Evolutionary conservation across 805 yeast genomes (phyloP), one percentile per base, ranked within the genome.

Genomic region (Ogataea kodamae): DNA sequence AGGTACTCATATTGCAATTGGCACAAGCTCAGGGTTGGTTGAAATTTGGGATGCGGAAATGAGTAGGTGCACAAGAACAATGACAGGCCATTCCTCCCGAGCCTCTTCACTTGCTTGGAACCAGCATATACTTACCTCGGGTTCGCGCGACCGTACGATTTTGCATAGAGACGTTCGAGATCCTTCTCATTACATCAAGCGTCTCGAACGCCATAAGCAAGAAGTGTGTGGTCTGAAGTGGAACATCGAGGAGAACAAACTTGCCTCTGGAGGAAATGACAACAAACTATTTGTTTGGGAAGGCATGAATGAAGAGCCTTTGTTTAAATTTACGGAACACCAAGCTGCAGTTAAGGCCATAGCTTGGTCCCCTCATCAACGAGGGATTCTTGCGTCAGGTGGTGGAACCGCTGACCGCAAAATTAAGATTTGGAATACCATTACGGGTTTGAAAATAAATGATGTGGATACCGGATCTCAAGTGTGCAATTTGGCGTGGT

Each of bases 301-400:
- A 54, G 95, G 92, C 1, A 57, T 78, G 27, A 72, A 72, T 33
- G 56, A 71, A 4, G 68, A 68, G 34, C 97, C 98, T 2, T 57
- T 86, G 18, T 74, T 79, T 52, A 79, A 70, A 39, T 82, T 88
- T 49, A 67, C 70, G 2, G 96, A 87, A 43, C 97, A 92, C 57
- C 76, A 74, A 11, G 97, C 97, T 1, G 98, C 98, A 0, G 95
- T 92, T 3, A 92, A 92, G 61, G 98, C 97, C 0, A 72, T 92
- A 33, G 85, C 95, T 2, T 92, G 98, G 98, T 84, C 95, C 1
- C 97, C 98, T 3, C 97, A 92, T 55, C 96, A 87, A 55, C 67
- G 97, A 35, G 97, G 97, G 1, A 71, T 89, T 3, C 59, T 92
- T 35, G 97, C 97, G 1, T 76, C 92, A 2, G 98, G 98, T 10